Evolutionary conservation across 768 basidiomycete species (phyloP), one percentile per base, ranked within the genome.

Genomic region (Tremella mesenterica): DNA sequence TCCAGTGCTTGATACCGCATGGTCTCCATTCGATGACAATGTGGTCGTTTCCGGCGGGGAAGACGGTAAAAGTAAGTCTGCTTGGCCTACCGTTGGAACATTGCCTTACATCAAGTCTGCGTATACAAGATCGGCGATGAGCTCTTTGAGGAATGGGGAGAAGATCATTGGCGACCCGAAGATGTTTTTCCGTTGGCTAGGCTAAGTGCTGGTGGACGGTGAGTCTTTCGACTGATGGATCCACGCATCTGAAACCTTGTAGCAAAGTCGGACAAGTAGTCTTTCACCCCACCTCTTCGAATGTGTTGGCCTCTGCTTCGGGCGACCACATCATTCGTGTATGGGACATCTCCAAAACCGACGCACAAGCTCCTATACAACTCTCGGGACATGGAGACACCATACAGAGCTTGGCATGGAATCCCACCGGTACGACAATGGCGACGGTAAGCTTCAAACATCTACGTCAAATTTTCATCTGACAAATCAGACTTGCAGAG

Each of bases 261-360:
- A 83, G 90, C 56, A 95, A 96, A 76, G 82, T 93, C 56, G 93
- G 93, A 0, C 93, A 96, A 67, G 86, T 95, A 36, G 75, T 86
- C 27, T 99, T 88, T 79, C 89, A 97, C 72, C 91, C 93, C 1
- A 87, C 87, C 1, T 90, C 95, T 0, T 72, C 81, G 26, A 85
- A 88, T 63, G 83, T 97, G 16, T 78, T 99, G 31, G 88, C 91
- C 3, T 69, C 74, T 12, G 84, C 83, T 0, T 80, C 81, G 0
- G 88, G 87, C 43, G 93, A 99, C 58, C 83, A 95, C 68, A 79
- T 82, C 41, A 82, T 95, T 56, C 87, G 86, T 70, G 76, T 99
- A 1, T 97, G 89, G 87, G 93, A 97, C 75, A 78, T 96, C 49
- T 84, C 83, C 2, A 79, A 80, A 47, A 77, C 56, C 21, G 20